These are phyloP conservation scores for Theileria sp. DNA, from an alignment of 169 alveolate genomes.

Conservation along the genomic window DNA sequence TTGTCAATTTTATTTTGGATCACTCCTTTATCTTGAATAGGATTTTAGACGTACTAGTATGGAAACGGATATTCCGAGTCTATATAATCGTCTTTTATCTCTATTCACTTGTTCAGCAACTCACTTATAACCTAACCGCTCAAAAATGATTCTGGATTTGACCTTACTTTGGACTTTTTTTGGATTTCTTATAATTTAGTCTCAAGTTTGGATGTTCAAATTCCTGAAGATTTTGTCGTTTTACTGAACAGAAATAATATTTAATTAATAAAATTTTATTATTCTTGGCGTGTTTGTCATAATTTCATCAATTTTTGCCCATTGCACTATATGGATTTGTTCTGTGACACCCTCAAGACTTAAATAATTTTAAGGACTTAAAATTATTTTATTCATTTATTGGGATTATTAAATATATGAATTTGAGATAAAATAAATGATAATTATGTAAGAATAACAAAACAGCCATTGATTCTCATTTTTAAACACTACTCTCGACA, in stretches of 20 bases:
- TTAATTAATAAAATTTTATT: too few relatives aligned
- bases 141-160: background rate
- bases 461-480: background rate
- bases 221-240: background rate
- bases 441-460: background rate
- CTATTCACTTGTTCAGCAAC: background rate
- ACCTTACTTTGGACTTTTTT: background rate
- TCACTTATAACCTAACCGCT: background rate
- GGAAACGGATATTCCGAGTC: background rate
- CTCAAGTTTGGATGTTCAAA: background rate
- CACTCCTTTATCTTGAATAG: background rate
- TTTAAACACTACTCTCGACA: background rate
- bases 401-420: background rate
- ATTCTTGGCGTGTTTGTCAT: background rate
- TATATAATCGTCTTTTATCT: background rate
- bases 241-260: background rate
- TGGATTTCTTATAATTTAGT: background rate
- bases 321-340: background rate
- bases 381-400: background rate
- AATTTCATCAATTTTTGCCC: background rate
- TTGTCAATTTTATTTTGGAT: background rate
- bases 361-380: background rate
- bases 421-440: background rate
- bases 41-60: background rate
- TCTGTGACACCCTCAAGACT: background rate